Evolutionary conservation across 2,329 filamentous ascomycete genomes (phyloP).

Genomic region (Knoxdaviesia proteae): DNA sequence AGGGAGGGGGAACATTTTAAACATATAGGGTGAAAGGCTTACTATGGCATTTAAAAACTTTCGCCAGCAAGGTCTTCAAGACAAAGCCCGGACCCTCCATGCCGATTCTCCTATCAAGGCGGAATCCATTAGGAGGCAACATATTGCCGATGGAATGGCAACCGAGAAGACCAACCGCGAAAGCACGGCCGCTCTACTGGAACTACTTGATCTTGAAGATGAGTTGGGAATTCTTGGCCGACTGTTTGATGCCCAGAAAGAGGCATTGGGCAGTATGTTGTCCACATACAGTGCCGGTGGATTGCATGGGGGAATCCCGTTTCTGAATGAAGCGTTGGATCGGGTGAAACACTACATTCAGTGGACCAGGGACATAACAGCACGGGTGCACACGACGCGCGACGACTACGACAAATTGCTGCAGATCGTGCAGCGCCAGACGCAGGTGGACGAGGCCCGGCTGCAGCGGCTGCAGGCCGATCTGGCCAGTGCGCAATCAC

Average conservation of each 20-base stretch:
- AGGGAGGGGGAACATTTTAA: neutral
- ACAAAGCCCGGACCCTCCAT: constrained; percentile 19
- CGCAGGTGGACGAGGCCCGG: constrained; percentile 44
- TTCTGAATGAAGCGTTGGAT: constrained; percentile 29
- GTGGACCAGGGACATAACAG: constrained; percentile 33
- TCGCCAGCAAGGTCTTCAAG: constrained; percentile 32
- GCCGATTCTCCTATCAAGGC: constrained; percentile 5
- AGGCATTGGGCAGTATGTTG: constrained; percentile 6
- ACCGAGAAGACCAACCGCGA: constrained; percentile 38
- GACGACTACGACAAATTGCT: constrained; percentile 45
- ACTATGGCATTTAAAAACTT: constrained; percentile 41
- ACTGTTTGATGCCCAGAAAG: constrained; percentile 35
- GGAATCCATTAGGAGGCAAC: constrained; percentile 20
- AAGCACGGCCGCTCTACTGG: constrained; percentile 39
- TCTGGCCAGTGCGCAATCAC: constrained; percentile 37
- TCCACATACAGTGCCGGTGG: neutral
- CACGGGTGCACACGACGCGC: constrained; percentile 33
- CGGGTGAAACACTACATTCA: constrained; percentile 33
- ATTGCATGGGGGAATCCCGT: constrained; percentile 10
- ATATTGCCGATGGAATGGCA: constrained; percentile 13
- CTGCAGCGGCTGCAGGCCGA: constrained; percentile 41
- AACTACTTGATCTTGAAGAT: constrained; percentile 43
- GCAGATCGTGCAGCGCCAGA: constrained; percentile 46
- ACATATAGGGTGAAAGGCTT: constrained; percentile 34
- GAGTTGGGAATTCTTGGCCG: constrained; percentile 35